Percentiles rank a stretch among this genome's conserved stretches.
These are phyloP conservation scores for Earliella scabrosa DNA, from an alignment of 1,284 basidiomycete genomes.

Conservation along the genomic window DNA sequence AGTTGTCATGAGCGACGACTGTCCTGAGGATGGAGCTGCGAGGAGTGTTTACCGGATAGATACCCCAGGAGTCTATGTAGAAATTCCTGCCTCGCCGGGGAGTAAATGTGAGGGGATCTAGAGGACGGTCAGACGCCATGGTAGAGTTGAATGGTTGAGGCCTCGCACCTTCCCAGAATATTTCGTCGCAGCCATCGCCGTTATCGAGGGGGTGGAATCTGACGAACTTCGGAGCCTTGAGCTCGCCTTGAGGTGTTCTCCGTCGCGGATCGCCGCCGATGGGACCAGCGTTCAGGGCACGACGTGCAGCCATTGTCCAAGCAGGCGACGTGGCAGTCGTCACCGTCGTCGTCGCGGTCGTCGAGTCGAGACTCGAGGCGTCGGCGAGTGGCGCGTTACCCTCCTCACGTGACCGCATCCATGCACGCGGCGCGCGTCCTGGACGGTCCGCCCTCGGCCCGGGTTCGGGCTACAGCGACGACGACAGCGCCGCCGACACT, in stretches of 20 bases:
- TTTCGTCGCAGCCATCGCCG: constrained; percentile 6
- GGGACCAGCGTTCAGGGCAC: no score
- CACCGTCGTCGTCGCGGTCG: neutral
- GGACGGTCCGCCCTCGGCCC: neutral
- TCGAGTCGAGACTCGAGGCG: no score
- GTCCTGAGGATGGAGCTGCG: neutral
- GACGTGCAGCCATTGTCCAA: neutral
- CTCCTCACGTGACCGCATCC: neutral
- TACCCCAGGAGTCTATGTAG: constrained; percentile 15
- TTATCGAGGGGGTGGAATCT: constrained; percentile 15
- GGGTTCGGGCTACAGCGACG: neutral
- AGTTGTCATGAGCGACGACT: neutral
- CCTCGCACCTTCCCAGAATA: constrained; percentile 15
- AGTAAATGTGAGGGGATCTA: constrained; percentile 14
- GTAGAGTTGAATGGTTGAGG: neutral
- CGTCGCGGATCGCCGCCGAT: constrained; percentile 1
- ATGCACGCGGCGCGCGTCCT: no score
- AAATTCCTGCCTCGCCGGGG: constrained; percentile 7
- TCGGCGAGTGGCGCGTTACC: neutral
- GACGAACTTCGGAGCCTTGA: constrained; percentile 16
- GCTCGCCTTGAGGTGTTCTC: constrained; percentile 1
- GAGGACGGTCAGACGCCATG: neutral
- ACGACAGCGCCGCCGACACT: neutral
- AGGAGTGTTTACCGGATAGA: constrained; percentile 9
- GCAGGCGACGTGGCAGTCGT: neutral